Evolutionary conservation across 768 basidiomycete species (phyloP), one percentile per base, ranked within the genome.

Genomic region (Nevesoporus exiguus): DNA sequence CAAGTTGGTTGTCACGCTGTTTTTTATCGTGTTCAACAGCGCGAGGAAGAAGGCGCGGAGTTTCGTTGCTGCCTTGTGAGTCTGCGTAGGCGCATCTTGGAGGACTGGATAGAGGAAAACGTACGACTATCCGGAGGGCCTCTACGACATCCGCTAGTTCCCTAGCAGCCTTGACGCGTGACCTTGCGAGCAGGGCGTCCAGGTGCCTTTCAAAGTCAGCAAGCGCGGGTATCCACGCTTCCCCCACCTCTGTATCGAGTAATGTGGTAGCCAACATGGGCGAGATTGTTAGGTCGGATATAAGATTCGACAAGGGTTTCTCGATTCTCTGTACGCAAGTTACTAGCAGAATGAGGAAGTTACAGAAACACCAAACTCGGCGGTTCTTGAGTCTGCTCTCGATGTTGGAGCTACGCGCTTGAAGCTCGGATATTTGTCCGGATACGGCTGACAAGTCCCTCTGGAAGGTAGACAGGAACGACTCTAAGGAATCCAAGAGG

Each of bases 391-490:
- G 78, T 54, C 87, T 82, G 55, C 81, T 82, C 59, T 98, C 97
- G 17, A 98, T 97, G 39, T 89, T 89, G 60, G 90, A 88, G 67
- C 93, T 95, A 31, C 92, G 80, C 59, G 84, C 82, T 65, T 98
- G 97, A 22, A 99, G 77, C 58, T 98, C 93, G 1, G 92, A 89
- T 68, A 99, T 96, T 68, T 99, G 95, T 3, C 93, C 91, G 3
- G 97, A 98, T 10, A 98, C 97, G 2, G 88, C 86, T 6, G 93
- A 90, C 21, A 99, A 78, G 70, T 99, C 96, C 61, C 80, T 88
- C 71, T 98, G 96, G 65, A 99, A 99, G 0, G 91, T 97, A 3
- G 93, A 93, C 11, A 99, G 79, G 70, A 98, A 98, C 1, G 84
- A 79, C 60, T 97, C 88, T 3, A 99, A 79, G 1, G 92, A 92